phyloP scores from a whole-genome alignment of 495 filamentous ascomycete species.

The Trichoderma gamsii region DNA sequence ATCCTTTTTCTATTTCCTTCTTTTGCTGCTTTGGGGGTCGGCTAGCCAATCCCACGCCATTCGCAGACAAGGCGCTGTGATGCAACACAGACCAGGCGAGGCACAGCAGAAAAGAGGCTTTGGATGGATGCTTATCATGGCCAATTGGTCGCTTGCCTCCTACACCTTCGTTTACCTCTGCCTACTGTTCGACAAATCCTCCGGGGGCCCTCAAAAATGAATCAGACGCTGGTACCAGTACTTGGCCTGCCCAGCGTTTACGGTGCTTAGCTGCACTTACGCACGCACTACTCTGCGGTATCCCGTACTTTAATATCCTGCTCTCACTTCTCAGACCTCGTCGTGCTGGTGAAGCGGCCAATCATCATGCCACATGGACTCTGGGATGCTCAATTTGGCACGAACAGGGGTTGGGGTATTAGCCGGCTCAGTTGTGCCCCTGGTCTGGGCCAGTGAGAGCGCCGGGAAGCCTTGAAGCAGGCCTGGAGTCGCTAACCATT shows the following conservation, averaged over 20 bases:
- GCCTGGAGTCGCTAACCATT: background rate
- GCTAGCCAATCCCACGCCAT: background rate
- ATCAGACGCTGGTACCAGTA: background rate
- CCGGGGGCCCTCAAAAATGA: too few species aligned
- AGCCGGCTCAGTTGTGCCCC: conserved; percentile 10
- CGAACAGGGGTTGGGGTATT: background rate
- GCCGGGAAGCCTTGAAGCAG: background rate
- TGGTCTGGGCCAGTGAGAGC: conserved; percentile 12
- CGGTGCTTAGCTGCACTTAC: background rate
- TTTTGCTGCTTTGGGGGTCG: background rate
- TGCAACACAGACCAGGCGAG: background rate
- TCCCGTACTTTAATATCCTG: background rate
- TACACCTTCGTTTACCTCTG: background rate
- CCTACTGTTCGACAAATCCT: background rate
- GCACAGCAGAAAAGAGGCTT: background rate
- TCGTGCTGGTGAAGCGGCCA: conserved; percentile 3
- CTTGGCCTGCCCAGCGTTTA: background rate
- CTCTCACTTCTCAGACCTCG: background rate
- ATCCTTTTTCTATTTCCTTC: background rate
- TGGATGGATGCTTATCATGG: background rate
- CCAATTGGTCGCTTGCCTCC: too few species aligned
- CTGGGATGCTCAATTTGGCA: conserved; percentile 14
- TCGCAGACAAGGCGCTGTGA: background rate
- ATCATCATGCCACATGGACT: conserved; percentile 8
- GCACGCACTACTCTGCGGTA: background rate